Conservation (phyloP, 2,329 filamentous ascomycete species). For the Microsporum ferrugineum region DNA sequence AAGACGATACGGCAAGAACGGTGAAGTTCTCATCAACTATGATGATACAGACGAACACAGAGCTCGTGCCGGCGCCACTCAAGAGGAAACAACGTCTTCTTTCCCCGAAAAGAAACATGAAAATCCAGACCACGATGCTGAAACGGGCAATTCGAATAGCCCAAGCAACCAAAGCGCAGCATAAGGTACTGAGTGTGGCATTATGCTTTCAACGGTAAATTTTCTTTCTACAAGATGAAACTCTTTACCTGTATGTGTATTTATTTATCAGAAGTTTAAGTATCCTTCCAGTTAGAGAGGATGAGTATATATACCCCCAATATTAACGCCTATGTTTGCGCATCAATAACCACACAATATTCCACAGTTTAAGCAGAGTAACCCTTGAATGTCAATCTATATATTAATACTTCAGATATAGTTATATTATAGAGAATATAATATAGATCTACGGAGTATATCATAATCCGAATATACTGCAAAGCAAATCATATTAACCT, state of each 20-base stretch:
- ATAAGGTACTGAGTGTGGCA: background rate
- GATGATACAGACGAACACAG: conserved; percentile 35
- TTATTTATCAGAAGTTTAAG: background rate
- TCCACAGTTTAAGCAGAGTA: background rate
- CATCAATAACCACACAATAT: background rate
- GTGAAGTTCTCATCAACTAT: conserved; percentile 45
- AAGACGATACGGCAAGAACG: conserved; percentile 47
- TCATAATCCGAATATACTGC: background rate
- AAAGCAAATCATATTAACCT: background rate
- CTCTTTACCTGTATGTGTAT: background rate
- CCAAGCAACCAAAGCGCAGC: background rate
- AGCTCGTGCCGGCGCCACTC: conserved; percentile 18
- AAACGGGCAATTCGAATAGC: conserved; percentile 1
- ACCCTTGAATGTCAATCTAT: background rate
- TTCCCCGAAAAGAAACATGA: background rate
- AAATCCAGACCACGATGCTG: conserved; percentile 2
- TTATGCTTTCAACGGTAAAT: background rate
- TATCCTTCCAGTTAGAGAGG: background rate
- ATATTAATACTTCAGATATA: no score
- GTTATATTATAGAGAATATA: no score
- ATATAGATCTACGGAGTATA: background rate
- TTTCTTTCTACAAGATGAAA: background rate
- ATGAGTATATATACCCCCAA: background rate
- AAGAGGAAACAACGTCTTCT: conserved; percentile 1
- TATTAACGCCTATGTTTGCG: background rate